phyloP scores from a whole-genome alignment of 495 filamentous ascomycete species.

The Tuber indicum region DNA sequence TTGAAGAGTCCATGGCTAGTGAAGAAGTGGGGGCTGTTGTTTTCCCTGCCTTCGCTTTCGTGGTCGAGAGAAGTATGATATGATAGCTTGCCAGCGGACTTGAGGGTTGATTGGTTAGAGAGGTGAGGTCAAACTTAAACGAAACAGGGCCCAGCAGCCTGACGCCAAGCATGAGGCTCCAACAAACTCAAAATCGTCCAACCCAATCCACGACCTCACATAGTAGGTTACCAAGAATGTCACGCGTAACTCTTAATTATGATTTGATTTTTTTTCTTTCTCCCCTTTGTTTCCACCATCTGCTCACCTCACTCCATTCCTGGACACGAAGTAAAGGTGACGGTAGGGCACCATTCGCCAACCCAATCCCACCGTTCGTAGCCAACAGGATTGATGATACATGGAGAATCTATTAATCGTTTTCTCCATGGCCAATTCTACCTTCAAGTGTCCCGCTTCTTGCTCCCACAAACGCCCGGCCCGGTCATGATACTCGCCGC shows the following conservation, averaged over 20 bases:
- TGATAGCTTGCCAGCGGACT: not conserved
- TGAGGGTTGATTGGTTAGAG: not conserved
- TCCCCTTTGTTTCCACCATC: not conserved
- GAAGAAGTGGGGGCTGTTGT: conserved; percentile 8
- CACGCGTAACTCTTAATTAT: conserved; percentile 2
- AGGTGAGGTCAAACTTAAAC: not conserved
- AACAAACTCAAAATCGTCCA: not conserved
- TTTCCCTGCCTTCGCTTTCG: not conserved
- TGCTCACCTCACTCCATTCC: not conserved
- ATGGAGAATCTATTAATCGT: not conserved
- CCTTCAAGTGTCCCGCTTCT: not conserved
- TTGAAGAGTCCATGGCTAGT: conserved; percentile 39
- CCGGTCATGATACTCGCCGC: not conserved
- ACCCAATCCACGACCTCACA: not conserved
- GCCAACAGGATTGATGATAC: not conserved
- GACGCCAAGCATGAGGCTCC: not conserved
- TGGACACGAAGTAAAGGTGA: not conserved
- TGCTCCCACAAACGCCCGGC: not conserved
- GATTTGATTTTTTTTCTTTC: not conserved
- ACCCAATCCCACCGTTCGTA: not conserved
- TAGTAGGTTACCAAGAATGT: not conserved
- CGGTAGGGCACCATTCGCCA: not conserved
- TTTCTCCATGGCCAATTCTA: conserved; percentile 3
- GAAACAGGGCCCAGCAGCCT: not conserved
- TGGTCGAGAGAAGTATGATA: not conserved